Conservation (phyloP, 129 eudicot genomes). For the carrot (Daucus carota) region DH1_v3.0 NC_030385.2:45283501-45284000, state of each 20-base stretch:
- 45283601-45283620: constrained; percentile 87
- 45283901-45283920: constrained; percentile 49
- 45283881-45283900: constrained; percentile 78
- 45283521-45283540: constrained; percentile 74
- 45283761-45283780: constrained; percentile 18
- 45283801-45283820: constrained; percentile 24
- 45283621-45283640: constrained; percentile 91
- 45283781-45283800: constrained; percentile 17
- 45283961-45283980: constrained; percentile 64
- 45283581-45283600: constrained; percentile 75
- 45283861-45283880: constrained; percentile 85
- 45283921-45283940: constrained; percentile 54
- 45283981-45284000: constrained; percentile 44
- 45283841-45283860: constrained; percentile 70
- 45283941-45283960: constrained; percentile 70
- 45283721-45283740: constrained; percentile 14
- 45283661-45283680: constrained; percentile 72
- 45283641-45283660: constrained; percentile 93
- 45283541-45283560: constrained; percentile 83
- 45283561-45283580: constrained; percentile 57
- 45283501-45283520: constrained; percentile 61
- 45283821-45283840: constrained; percentile 86
- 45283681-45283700: constrained; percentile 60
- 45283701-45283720: constrained; percentile 26
- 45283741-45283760: constrained; percentile 12